Percentiles rank a stretch among this genome's conserved stretches.
Evolutionary conservation across 2,329 filamentous ascomycete genomes (phyloP).

Genomic region (Clarireedia homoeocarpa): DNA sequence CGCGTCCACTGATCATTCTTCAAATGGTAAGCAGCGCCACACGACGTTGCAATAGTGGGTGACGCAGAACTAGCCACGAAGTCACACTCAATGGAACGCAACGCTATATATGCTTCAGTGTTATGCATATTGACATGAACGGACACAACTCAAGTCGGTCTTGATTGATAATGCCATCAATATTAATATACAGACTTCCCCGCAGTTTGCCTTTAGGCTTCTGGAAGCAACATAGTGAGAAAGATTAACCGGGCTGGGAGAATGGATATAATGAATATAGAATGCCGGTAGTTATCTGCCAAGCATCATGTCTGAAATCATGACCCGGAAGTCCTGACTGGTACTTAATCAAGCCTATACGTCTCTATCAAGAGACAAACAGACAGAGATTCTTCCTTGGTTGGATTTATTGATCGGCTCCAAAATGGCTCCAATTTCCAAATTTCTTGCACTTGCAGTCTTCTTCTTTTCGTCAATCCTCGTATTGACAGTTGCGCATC

Average conservation of each 20-base stretch:
- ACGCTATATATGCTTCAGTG: no score
- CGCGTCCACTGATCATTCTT: no score
- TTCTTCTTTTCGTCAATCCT: conserved; percentile 8
- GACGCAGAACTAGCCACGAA: no score
- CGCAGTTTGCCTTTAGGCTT: not conserved
- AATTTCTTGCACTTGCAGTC: conserved; percentile 9
- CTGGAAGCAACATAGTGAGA: not conserved
- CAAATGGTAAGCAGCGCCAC: no score
- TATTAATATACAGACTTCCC: not conserved
- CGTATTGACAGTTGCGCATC: conserved; percentile 17
- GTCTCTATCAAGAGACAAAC: not conserved
- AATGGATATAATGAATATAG: not conserved
- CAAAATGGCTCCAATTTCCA: conserved; percentile 11
- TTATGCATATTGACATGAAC: no score
- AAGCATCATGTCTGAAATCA: not conserved
- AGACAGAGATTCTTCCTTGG: no score
- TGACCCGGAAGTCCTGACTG: not conserved
- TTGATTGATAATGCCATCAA: not conserved
- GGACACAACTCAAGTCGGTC: no score
- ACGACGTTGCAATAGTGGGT: no score
- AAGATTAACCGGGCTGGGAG: not conserved
- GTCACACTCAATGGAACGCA: no score
- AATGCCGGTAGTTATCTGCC: not conserved
- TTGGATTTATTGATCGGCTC: no score
- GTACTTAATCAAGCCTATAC: not conserved